Evolutionary conservation across 192 early-diverging fungal genomes (phyloP), one percentile per base, ranked within the genome.

Genomic region (Backusella mclennaniae): DNA sequence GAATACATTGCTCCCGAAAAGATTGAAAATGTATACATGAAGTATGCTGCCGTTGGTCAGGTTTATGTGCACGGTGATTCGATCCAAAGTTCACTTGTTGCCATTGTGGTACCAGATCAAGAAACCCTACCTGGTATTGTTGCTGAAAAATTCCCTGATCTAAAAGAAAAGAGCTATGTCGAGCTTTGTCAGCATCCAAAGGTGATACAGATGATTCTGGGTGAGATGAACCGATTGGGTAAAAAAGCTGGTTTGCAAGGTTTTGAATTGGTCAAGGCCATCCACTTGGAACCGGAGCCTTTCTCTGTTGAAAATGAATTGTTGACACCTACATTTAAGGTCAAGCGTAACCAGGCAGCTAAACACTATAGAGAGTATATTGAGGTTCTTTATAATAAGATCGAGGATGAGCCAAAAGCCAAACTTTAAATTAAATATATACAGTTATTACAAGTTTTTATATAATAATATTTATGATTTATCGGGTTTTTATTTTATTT

Each of bases 1-100:
- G 67, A 56, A 66, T 75, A 96, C 83, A 89, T 98, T 81, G 94
- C 95, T 0, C 95, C 96, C 36, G 97, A 98, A 77, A 96, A 96
- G 78, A 87, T 97, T 31, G 96, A 98, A 78, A 92, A 90, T 75
- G 82, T 85, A 17, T 82, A 86, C 52, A 75, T 77, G 15, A 81
- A 79, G n/a, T 79, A 81, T 70, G 74, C 77, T 66, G 59, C 88
- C 5, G 41, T 91, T 31, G 39, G 82, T 41, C 87, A 90, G 73
- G 82, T 87, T 36, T 90, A 82, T 73, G 80, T 91, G 6, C 80
- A 89, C 38, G 89, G 90, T 63, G 85, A 91, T 67, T 82, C 82
- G 0, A 53, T 89, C 29, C 77, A 87, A 56, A 67, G 66, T 35
- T 82, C 74, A 19, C 77, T 91, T 11, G 89, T 90, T n/a, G 84